Evolutionary conservation across 192 early-diverging fungal species (phyloP).

Genomic region (Podila epigama): DNA sequence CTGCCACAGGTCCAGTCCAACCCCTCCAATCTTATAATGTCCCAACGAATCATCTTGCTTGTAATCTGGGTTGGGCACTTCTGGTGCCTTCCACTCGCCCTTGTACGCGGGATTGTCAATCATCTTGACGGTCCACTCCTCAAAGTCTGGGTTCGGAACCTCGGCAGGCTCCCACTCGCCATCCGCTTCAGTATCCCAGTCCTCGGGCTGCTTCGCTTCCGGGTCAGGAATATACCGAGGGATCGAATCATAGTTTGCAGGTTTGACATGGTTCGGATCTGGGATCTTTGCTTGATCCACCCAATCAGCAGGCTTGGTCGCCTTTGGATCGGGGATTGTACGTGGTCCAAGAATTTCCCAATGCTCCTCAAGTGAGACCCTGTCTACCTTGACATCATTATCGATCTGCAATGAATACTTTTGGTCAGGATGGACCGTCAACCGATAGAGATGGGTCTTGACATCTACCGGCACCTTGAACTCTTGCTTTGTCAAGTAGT

Average conservation of each 20-base stretch:
- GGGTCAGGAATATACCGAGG: slow-evolving; percentile 81
- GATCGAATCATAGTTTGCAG: slow-evolving; percentile 85
- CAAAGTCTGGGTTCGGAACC: slow-evolving; percentile 87
- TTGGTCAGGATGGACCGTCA: slow-evolving; percentile 80
- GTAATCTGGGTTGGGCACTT: slow-evolving; percentile 94
- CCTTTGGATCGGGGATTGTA: slow-evolving; percentile 83
- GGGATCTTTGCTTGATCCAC: slow-evolving; percentile 81
- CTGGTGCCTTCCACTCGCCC: slow-evolving; percentile 87
- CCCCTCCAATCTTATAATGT: slow-evolving; percentile 85
- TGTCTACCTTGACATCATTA: slow-evolving; percentile 18
- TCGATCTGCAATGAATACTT: slow-evolving; percentile 39
- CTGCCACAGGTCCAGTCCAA: slow-evolving; percentile 97
- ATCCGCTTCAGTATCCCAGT: slow-evolving; percentile 94
- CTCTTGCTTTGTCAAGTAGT: slow-evolving; percentile 80
- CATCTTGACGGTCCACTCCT: slow-evolving; percentile 80
- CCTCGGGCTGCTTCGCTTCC: slow-evolving; percentile 79
- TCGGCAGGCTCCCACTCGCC: slow-evolving; percentile 95
- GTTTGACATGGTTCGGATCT: slow-evolving; percentile 80
- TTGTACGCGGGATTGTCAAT: slow-evolving; percentile 95
- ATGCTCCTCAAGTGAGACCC: slow-evolving; percentile 22
- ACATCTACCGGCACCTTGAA: slow-evolving; percentile 78
- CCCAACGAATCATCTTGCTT: slow-evolving; percentile 84
- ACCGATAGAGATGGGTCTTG: slow-evolving; percentile 88
- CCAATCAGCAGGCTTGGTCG: slow-evolving; percentile 91
- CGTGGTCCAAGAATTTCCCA: slow-evolving; percentile 72